These are phyloP conservation scores for Aureobasidium melanogenum DNA, from an alignment of 2,329 filamentous ascomycete species.

Conservation along the genomic window DNA sequence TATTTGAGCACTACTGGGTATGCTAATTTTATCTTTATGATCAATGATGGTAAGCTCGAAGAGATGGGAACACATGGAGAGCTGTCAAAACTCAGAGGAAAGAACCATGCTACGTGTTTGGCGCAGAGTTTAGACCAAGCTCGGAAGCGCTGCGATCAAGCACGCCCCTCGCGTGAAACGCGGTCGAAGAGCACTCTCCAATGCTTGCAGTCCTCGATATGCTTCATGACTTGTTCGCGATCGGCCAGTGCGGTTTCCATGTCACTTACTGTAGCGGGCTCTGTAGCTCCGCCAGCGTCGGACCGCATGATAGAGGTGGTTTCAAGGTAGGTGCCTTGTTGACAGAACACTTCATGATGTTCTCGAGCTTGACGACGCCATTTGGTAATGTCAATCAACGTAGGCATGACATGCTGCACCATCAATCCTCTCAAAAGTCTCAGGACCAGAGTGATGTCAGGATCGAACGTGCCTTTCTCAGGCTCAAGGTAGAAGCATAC, in stretches of 20 bases:
- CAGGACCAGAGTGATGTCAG: not conserved
- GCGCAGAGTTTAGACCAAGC: slow-evolving; percentile 33
- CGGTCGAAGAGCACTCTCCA: not conserved
- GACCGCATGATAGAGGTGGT: not conserved
- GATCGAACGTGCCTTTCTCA: not conserved
- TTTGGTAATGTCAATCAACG: not conserved
- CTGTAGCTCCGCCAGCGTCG: too few species aligned
- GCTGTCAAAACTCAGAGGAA: slow-evolving; percentile 28
- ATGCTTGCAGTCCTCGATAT: not conserved
- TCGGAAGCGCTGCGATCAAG: too few species aligned
- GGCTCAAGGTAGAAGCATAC: not conserved
- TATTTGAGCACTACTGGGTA: slow-evolving; percentile 30
- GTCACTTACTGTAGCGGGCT: not conserved
- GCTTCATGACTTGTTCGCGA: not conserved
- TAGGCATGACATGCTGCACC: too few species aligned
- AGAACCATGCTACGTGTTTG: slow-evolving; percentile 37
- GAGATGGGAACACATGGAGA: slow-evolving; percentile 33
- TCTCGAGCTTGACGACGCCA: not conserved
- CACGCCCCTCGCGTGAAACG: not conserved
- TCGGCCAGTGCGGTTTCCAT: not conserved
- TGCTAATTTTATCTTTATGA: slow-evolving; percentile 33
- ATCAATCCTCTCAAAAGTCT: not conserved
- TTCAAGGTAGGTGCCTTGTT: not conserved
- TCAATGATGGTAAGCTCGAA: slow-evolving; percentile 29
- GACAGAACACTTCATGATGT: not conserved